These are phyloP conservation scores for Mycena capillaripes DNA, from an alignment of 768 basidiomycete genomes.

Conservation along the genomic window DNA sequence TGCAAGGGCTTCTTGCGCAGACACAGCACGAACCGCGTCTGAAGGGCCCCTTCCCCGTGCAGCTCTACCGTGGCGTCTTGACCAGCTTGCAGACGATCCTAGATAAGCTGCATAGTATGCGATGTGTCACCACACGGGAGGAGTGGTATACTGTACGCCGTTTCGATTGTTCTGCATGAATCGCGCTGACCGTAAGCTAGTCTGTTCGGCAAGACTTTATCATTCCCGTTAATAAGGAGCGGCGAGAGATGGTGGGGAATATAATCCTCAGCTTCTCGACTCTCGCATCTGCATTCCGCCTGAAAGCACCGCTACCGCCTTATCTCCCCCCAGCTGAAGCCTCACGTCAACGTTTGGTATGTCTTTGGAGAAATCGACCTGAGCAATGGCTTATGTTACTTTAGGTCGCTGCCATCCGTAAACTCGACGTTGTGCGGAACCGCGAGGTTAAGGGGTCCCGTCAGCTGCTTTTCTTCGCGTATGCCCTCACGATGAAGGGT, in stretches of 20 bases:
- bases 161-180: slow-evolving; percentile 1
- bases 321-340: slow-evolving; percentile 95
- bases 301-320: slow-evolving; percentile 95
- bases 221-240: slow-evolving; percentile 88
- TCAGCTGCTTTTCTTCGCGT: slow-evolving; percentile 94
- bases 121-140: slow-evolving; percentile 95
- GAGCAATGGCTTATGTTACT: not conserved
- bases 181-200: slow-evolving; percentile 53
- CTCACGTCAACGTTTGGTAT: slow-evolving; percentile 82
- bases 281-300: slow-evolving; percentile 81
- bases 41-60: slow-evolving; percentile 94
- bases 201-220: slow-evolving; percentile 90
- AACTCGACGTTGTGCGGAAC: slow-evolving; percentile 89
- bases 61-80: slow-evolving; percentile 86
- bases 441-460: slow-evolving; percentile 85
- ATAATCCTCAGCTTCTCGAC: slow-evolving; percentile 92
- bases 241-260: slow-evolving; percentile 95
- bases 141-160: slow-evolving; percentile 89
- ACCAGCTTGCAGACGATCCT: slow-evolving; percentile 88
- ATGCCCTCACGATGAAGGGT: slow-evolving; percentile 94
- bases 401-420: slow-evolving; percentile 86
- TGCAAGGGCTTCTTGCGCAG: slow-evolving; percentile 88
- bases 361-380: slow-evolving; percentile 27
- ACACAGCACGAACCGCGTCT: slow-evolving; percentile 94
- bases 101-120: slow-evolving; percentile 94